phyloP scores from a whole-genome alignment of 139 green algal genomes.

The Volvox africanus region DNA sequence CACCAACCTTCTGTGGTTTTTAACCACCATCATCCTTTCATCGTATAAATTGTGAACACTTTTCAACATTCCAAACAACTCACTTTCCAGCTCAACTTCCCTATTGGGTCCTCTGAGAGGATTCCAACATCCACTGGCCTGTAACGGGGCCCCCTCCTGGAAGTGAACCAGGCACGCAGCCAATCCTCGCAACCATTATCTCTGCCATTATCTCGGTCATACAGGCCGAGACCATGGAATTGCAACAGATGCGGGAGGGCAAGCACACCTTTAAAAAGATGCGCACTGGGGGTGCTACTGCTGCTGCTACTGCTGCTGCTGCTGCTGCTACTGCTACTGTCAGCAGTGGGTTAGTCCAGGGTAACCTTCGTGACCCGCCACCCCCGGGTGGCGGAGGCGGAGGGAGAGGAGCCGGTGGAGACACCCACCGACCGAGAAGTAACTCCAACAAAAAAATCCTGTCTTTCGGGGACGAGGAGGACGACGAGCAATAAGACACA shows the following conservation, averaged over 20 bases:
- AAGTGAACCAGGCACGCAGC: too few species aligned
- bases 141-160: too few species aligned
- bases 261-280: conserved; percentile 66
- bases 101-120: too few species aligned
- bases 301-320: background rate
- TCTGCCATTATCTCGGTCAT: too few species aligned
- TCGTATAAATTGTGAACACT: too few species aligned
- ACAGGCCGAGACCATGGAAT: conserved; percentile 54
- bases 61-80: too few species aligned
- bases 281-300: background rate
- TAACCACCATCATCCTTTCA: too few species aligned
- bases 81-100: too few species aligned
- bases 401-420: conserved; percentile 10
- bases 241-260: conserved; percentile 54
- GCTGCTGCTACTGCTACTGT: background rate
- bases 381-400: conserved; percentile 9
- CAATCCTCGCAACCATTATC: too few species aligned
- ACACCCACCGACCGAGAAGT: background rate
- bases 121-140: too few species aligned
- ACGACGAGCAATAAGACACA: background rate
- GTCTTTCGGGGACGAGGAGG: conserved; percentile 41
- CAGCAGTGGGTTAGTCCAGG: background rate
- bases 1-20: too few species aligned
- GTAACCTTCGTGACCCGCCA: too few species aligned
- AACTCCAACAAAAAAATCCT: conserved; percentile 23